These are phyloP conservation scores for Wallacemonas rigidus DNA, from an alignment of 208 protist species.

Conservation along the genomic window DNA sequence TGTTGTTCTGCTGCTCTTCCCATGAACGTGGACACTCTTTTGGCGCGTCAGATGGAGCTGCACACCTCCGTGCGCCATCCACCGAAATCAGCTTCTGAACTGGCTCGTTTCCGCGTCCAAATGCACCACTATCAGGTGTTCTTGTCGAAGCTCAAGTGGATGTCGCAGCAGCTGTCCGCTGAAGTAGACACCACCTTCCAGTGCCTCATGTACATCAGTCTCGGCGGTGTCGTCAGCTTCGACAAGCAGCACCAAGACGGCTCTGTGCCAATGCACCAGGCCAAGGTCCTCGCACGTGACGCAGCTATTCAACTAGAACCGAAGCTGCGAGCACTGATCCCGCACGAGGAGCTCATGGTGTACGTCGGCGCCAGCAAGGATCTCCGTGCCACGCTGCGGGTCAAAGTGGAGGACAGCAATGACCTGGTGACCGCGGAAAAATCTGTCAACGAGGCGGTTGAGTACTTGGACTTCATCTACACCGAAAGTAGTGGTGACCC, in stretches of 20 bases:
- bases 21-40: slow-evolving; percentile 70
- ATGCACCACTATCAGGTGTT: slow-evolving; percentile 69
- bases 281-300: slow-evolving; percentile 80
- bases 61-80: slow-evolving; percentile 77
- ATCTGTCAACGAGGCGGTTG: slow-evolving; percentile 55
- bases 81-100: slow-evolving; percentile 57
- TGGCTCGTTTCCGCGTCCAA: slow-evolving; percentile 57
- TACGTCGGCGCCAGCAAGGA: slow-evolving; percentile 68
- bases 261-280: slow-evolving; percentile 89
- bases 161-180: slow-evolving; percentile 41
- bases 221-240: slow-evolving; percentile 75
- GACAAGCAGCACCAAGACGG: slow-evolving; percentile 79
- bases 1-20: too few relatives aligned
- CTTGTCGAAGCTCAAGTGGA: slow-evolving; percentile 50
- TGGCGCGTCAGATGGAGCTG: slow-evolving; percentile 90
- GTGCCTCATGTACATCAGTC: slow-evolving; percentile 85
- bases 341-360: slow-evolving; percentile 60
- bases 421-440: slow-evolving; percentile 76
- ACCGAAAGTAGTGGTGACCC: slow-evolving; percentile 39
- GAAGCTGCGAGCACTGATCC: slow-evolving; percentile 47
- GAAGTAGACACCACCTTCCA: slow-evolving; percentile 79
- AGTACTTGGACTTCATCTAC: slow-evolving; percentile 86
- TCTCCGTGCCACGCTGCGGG: slow-evolving; percentile 68
- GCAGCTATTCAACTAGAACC: slow-evolving; percentile 74
- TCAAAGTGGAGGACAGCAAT: slow-evolving; percentile 90